Base-by-base conservation (phyloP, 164 flowering plant genomes). In the Litsea cubeba region DNA sequence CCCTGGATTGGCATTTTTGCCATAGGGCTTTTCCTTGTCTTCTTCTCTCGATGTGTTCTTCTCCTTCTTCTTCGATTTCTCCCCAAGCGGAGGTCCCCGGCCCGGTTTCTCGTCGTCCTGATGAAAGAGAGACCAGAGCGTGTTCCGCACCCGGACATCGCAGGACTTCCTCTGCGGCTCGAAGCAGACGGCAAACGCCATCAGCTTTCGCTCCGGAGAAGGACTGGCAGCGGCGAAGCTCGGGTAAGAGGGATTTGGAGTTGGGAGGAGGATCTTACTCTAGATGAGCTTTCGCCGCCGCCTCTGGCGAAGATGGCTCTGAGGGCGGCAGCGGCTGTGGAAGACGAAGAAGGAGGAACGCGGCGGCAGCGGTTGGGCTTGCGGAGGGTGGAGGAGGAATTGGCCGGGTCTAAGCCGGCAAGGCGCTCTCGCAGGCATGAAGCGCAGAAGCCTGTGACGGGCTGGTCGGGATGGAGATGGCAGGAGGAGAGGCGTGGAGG, bases 141-240 rank as follows among this genome's bases (percentile, higher is more conserved):
- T 83, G 72, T 68, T 87, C 68, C 93, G 75, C 25, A 67, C 91
- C 76, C 91, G 84, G 69, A 90, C 97, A 83, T 95, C 97, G 65
- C 97, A 95, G 17, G 98, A 95, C 65, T 76, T 85, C 67, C 97
- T 82, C 83, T 94, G 90, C 3, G 94, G 98, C 87, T 92, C 94
- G 67, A 84, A 83, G 12, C 76, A 85, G 2, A 85, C 88, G 12
- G 88, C 80, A 75, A n/a, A 89, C 84, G 14, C 83, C 85, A 71
- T 87, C 92, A 62, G 84, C 84, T 50, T 84, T 87, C 17, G 87
- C 83, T 3, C 85, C 88, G 2, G 97, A 87, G 71, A 90, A 92
- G 0, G 97, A 91, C 84, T 91, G 88, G 69, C 89, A 80, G 1
- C 97, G 89, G 2, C 92, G 91, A 57, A 94, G 94, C 80, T 92